These are phyloP conservation scores for Annulohypoxylon maeteangense DNA, from an alignment of 495 filamentous ascomycete species.

Conservation along the genomic window DNA sequence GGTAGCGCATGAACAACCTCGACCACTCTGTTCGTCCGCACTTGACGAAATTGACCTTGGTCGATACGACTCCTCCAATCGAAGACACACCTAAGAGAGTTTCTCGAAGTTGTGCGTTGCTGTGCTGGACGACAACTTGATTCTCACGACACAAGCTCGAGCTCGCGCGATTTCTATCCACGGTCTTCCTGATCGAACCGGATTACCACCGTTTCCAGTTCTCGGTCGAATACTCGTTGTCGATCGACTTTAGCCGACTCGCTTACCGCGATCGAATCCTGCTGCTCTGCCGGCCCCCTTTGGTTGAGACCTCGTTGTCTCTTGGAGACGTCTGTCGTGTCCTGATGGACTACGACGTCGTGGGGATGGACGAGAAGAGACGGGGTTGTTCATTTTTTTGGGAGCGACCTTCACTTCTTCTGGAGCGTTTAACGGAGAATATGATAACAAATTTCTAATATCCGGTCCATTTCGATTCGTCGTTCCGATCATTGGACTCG, in stretches of 20 bases:
- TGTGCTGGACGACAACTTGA: slow-evolving; percentile 27
- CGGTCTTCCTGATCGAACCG: slow-evolving; percentile 8
- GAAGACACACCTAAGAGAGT: slow-evolving; percentile 27
- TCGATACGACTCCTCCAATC: slow-evolving; percentile 35
- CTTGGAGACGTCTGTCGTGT: slow-evolving; percentile 34
- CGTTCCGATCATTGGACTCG: background rate
- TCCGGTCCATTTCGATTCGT: background rate
- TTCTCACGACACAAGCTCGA: slow-evolving; percentile 23
- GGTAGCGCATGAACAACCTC: background rate
- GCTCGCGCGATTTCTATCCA: slow-evolving; percentile 22
- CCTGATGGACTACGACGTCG: slow-evolving; percentile 34
- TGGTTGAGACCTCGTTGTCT: slow-evolving; percentile 22
- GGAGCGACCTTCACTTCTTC: background rate
- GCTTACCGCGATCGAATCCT: slow-evolving; percentile 31
- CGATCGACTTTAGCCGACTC: slow-evolving; percentile 34
- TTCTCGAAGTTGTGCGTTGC: slow-evolving; percentile 31
- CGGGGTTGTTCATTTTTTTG: background rate
- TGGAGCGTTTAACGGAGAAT: background rate
- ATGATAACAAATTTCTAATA: slow-evolving; percentile 7
- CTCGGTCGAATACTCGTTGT: slow-evolving; percentile 26
- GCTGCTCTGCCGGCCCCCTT: slow-evolving; percentile 27
- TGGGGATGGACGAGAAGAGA: slow-evolving; percentile 9
- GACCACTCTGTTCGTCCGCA: slow-evolving; percentile 11
- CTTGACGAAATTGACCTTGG: slow-evolving; percentile 25
- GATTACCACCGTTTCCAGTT: slow-evolving; percentile 2